Conservation (phyloP, 208 protist species). For the Leishmania arabica region DNA sequence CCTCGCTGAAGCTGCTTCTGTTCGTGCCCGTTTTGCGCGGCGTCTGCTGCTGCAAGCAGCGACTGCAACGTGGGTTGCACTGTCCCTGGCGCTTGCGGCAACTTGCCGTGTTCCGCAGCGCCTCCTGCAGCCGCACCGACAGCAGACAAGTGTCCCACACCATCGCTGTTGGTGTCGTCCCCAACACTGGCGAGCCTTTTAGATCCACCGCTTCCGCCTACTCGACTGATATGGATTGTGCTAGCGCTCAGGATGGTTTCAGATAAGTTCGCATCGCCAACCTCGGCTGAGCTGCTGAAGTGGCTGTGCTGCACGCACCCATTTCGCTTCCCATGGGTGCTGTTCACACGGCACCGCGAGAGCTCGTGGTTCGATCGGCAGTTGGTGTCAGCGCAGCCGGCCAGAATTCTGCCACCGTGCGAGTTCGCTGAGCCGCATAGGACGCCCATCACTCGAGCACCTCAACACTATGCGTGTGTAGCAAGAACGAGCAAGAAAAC, state of each 20-base stretch:
- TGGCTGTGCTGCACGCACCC: neutral
- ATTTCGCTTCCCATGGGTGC: neutral
- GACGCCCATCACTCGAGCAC: constrained; percentile 5
- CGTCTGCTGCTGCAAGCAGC: neutral
- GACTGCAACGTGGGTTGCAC: neutral
- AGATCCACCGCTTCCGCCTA: neutral
- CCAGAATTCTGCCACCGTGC: neutral
- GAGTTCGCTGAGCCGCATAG: constrained; percentile 6
- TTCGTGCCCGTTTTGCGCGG: neutral
- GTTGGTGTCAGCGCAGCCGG: neutral
- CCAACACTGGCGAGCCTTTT: neutral
- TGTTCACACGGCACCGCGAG: neutral
- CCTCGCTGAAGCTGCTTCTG: constrained; percentile 4
- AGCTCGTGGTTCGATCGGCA: neutral
- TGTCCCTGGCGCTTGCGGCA: neutral
- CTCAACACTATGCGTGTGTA: neutral
- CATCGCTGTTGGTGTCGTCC: neutral
- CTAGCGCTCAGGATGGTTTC: neutral
- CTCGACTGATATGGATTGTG: neutral
- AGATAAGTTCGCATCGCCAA: neutral
- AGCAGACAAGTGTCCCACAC: neutral
- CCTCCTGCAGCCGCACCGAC: too few species aligned
- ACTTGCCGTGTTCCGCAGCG: neutral
- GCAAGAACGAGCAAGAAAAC: neutral
- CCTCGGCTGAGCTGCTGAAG: constrained; percentile 7